Evolutionary conservation across 495 filamentous ascomycete genomes (phyloP), one percentile per base, ranked within the genome.

Genomic region (Aspergillus coremiiformis): DNA sequence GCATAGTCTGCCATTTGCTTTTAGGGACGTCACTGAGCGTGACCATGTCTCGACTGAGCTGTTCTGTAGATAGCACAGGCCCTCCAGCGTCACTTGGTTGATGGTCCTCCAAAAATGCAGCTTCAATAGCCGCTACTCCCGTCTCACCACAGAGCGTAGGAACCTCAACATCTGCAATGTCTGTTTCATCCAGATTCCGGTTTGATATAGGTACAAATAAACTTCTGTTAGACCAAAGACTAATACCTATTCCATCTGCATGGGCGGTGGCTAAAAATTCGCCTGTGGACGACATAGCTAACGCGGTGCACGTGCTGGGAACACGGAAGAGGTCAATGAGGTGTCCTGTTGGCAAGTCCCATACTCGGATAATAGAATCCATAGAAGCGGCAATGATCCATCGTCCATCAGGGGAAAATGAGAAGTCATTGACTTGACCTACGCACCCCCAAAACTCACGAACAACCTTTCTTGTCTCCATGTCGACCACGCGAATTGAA

Each of bases 321-420:
- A 91, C 75, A 43, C 82, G 80, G 65, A 97, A 84, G 4, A 86
- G 85, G 64, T 97, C 93, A 59, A 97, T 90, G 11, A 97, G 77
- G 70, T 97, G 93, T 4, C 89, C 89, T 0, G 93, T 97, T 10
- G 93, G 91, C 22, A 99, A 71, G 70, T 99, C 93, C 92, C 93
- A 99, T 2, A 96, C 80, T 43, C 93, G 81, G 30, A 99, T 72
- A 37, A 86, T 70, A 11, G 81, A 83, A 67, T 96, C 91, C 66
- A 86, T 84, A 5, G 87, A 89, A 10, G 90, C 86, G 15, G 90
- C 89, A 49, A 96, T 77, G 56, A 99, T 84, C 94, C 93, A 97
- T 33, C 90, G 78, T 21, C 90, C 93, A 66, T 97, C 90, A 55
- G 84, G 86, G 12, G 93, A 97, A 68, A 97, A 97, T 53, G 81